phyloP scores from a whole-genome alignment of 1,284 basidiomycete genomes.

The Lentinula novae-zelandiae region DNA sequence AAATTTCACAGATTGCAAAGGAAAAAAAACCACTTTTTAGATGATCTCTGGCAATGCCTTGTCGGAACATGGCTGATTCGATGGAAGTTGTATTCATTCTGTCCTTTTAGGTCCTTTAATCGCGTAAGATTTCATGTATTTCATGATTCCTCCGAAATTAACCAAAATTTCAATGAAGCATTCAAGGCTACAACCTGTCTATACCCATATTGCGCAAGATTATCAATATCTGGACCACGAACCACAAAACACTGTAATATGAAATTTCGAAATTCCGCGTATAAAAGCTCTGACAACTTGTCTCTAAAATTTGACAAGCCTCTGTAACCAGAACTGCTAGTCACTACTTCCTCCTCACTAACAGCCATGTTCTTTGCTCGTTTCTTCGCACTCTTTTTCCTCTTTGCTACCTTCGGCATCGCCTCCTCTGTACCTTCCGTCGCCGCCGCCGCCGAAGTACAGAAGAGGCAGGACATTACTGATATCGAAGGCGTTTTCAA shows the following conservation, averaged over 20 bases:
- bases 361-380: slow-evolving; percentile 10
- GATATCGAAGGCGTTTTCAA: slow-evolving; percentile 10
- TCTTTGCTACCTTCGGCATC: slow-evolving; percentile 13
- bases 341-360: background rate
- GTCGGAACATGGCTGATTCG: no score
- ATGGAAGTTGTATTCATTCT: no score
- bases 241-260: no score
- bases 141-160: no score
- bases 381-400: slow-evolving; percentile 6
- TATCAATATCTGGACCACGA: no score
- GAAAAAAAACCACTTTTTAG: no score
- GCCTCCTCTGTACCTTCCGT: slow-evolving; percentile 8
- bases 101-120: no score
- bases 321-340: background rate
- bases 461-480: slow-evolving; percentile 10
- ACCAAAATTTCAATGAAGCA: no score
- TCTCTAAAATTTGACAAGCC: background rate
- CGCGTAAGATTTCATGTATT: no score
- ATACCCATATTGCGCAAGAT: no score
- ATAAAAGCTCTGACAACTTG: background rate
- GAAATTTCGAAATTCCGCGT: background rate
- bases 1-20: background rate
- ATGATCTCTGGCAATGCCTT: no score
- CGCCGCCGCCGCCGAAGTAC: background rate
- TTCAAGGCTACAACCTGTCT: no score